Evolutionary conservation across 2,329 filamentous ascomycete genomes (phyloP), one percentile per base, ranked within the genome.

Genomic region (Diplodia corticola): DNA sequence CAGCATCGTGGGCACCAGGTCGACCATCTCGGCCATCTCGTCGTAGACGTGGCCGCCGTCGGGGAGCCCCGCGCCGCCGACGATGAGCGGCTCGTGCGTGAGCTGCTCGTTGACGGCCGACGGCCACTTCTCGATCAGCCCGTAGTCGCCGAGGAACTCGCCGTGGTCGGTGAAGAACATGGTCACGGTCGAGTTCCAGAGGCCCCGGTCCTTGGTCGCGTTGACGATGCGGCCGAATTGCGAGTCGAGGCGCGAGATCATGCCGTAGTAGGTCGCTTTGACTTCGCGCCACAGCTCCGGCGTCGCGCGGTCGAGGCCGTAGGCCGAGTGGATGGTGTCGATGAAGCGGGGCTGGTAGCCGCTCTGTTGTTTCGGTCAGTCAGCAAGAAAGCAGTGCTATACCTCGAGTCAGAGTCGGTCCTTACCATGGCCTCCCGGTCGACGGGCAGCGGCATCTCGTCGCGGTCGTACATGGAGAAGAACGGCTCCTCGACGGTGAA

Each of bases 401-500:
- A n/a, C n/a, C n/a, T n/a, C n/a, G n/a, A n/a, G n/a, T n/a, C n/a
- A n/a, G 81, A 26, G 15, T 33, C 3, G 3, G 22, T n/a, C 24
- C 26, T 30, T 63, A 63, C 57, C 60, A 40, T 64, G n/a, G 30
- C 50, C 0, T 37, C 33, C 4, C 48, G 50, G 7, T 13, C 46
- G 0, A 71, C 70, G 0, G 69, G 61, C 3, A 28, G 15, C 4
- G 69, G 69, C 49, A 80, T 73, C 1, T 71, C 63, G 0, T 69
- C 60, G 3, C 80, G 76, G 33, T 80, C 74, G 57, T 83, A 82
- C 79, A 82, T 81, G 10, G 77, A 80, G 65, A 83, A 82, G 64
- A 78, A 83, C 0, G 81, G 81, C 70, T 83, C 80, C 65, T 84
- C 81, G 1, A 83, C 80, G 24, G 79, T 74, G 40, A 83, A 83